Evolutionary conservation across 768 basidiomycete genomes (phyloP), one percentile per base, ranked within the genome.

Genomic region (Psilocybe azurescens): DNA sequence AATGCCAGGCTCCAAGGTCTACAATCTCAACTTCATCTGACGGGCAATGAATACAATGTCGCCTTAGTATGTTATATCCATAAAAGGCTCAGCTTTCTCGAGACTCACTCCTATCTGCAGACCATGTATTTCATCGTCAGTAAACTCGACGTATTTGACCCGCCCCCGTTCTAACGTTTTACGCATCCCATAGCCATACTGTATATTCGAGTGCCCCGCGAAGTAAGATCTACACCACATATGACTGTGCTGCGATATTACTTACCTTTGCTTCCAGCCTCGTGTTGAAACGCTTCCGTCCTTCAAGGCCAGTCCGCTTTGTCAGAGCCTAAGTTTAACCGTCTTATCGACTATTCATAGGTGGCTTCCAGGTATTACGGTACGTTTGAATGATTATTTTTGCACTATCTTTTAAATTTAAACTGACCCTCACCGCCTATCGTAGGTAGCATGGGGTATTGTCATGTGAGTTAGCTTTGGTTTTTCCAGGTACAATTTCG

Each of bases 111-210:
- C 56, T 28, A 30, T 49, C 9, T 29, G 7, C 54, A 90, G 88
- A 89, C 88, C 0, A 86, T 87, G 84, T 91, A 83, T 67, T 90
- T 89, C 69, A 82, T 91, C 46, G 89, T 89, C 66, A 58, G 86
- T 73, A 14, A 16, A 18, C 9, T 24, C n/a, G n/a, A n/a, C 14
- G 4, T 13, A n/a, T 44, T 44, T 44, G 11, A 13, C 10, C 5
- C 10, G 18, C 16, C 55, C 57, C 33, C 24, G 9, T 48, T 55
- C 33, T 14, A 38, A 24, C 49, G 29, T n/a, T n/a, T n/a, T n/a
- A n/a, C 38, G 56, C 58, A n/a, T 18, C 38, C 2, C 29, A n/a
- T 64, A 84, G 86, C 84, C 83, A 7, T 86, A 85, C 64, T 87
- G 86, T 67, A 76, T 85, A 53, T 88, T 87, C 60, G 89, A 91